Base-by-base conservation (phyloP, 257 asterid species). In the Solanum dulcamara region DNA sequence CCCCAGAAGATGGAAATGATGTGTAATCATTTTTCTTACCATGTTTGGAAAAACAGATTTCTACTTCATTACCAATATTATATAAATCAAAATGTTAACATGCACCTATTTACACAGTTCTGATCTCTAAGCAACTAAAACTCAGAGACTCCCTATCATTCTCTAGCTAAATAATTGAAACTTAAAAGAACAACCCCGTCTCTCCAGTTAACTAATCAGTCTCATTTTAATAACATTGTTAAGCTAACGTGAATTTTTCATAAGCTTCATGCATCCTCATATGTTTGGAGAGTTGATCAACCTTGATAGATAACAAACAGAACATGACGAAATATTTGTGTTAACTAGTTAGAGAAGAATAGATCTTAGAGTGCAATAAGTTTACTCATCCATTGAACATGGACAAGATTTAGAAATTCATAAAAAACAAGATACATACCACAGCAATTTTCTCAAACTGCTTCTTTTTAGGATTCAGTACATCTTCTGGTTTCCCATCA, bases 391-490 rank as follows among this genome's bases (percentile, higher is more conserved):
- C 83, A 77, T 3, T 35, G n/a, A 77, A 46, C 26, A 46, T 26
- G 8, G 6, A 77, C 62, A 77, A 48, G 62, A 77, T 26, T 46
- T 46, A 77, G 6, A 17, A 17, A 77, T 46, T 5, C 38, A 17
- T 30, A 15, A 28, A 71, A 13, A 15, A 28, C 64, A 46, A 81
- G 83, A 71, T 64, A 80, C 91, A 35, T 93, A 95, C 98, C 92
- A 92, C 96, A 50, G 98, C 90, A 86, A 96, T 93, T 92, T 95
- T 96, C 71, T 96, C 99, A 86, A 96, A 87, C 89, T 96, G 99
- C 86, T 95, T 96, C 97, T 96, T 96, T 86, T 96, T 96, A n/a
- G 99, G 99, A 90, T 94, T 96, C 85, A 96, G 88, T 24, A 96
- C 96, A 68, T 93, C 98, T 87, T 96, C 99, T 72, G 99, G 98